A percentile compares a stretch with the other conserved stretches of the same genome.
Evolutionary conservation across 2,329 filamentous ascomycete species (phyloP).

Genomic region (Sporothrix phasma): DNA sequence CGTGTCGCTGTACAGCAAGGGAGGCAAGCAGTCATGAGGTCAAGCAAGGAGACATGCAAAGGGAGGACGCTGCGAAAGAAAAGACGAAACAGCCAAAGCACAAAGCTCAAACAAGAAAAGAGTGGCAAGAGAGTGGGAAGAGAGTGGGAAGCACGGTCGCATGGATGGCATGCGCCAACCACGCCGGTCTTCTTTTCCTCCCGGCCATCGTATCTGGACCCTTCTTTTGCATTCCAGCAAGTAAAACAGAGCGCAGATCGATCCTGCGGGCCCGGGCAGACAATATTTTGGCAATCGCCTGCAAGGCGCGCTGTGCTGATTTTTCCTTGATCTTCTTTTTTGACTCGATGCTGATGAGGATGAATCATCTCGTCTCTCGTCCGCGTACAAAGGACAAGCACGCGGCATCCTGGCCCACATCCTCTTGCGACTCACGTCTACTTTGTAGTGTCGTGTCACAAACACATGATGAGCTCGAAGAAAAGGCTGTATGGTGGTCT

Average conservation of each 20-base stretch:
- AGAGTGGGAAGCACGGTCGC: background rate
- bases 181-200: background rate
- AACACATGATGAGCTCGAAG: no score
- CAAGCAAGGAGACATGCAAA: background rate
- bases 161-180: slow-evolving; percentile 1
- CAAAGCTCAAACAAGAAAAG: background rate
- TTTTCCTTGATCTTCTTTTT: background rate
- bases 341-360: background rate
- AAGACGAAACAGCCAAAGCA: no score
- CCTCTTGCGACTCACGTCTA: no score
- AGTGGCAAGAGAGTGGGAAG: background rate
- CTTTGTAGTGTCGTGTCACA: no score
- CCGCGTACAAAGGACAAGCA: no score
- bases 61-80: background rate
- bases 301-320: background rate
- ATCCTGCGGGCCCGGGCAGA: background rate
- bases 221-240: background rate
- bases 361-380: background rate
- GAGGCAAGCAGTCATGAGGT: background rate
- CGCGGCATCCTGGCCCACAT: no score
- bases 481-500: no score
- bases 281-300: background rate
- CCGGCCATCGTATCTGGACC: background rate
- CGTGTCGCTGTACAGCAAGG: background rate
- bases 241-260: background rate